Evolutionary conservation across 176 grass and related monocot species (phyloP).

Genomic region (Eleusine coracana): DNA sequence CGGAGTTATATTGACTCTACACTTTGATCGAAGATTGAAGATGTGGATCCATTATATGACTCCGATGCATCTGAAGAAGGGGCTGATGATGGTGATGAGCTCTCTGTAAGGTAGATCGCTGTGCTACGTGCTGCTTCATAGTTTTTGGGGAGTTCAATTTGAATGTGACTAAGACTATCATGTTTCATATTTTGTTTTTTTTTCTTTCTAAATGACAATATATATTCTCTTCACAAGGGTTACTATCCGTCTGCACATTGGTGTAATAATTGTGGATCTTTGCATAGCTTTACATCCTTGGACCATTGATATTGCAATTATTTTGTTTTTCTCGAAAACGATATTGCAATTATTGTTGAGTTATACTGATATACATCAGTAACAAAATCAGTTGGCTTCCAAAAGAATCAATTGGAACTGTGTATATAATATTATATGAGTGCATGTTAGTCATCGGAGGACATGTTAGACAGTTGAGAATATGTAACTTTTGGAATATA

Average conservation of each 20-base stretch:
- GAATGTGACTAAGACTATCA: constrained; percentile 30
- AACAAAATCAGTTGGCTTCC: constrained; percentile 1
- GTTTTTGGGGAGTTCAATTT: constrained; percentile 37
- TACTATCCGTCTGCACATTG: neutral
- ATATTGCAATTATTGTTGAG: neutral
- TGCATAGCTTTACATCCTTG: constrained; percentile 29
- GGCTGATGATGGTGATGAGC: constrained; percentile 69
- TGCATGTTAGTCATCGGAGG: too few species aligned
- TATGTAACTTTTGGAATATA: neutral
- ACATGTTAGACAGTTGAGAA: neutral
- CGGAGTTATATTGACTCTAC: constrained; percentile 55
- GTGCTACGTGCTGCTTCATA: constrained; percentile 25
- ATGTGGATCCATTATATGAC: constrained; percentile 50
- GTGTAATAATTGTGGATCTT: constrained; percentile 27
- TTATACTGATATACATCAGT: neutral
- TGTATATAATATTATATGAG: constrained; percentile 15
- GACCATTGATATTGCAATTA: neutral
- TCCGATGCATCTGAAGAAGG: constrained; percentile 69
- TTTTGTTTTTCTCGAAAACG: neutral
- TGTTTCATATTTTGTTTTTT: constrained; percentile 22
- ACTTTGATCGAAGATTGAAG: constrained; percentile 78
- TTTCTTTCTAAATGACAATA: constrained; percentile 10
- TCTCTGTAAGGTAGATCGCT: constrained; percentile 74
- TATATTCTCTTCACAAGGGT: neutral
- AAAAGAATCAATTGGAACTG: neutral